A percentile compares a stretch with the other conserved stretches of the same genome.
These are phyloP conservation scores for Lactarius sanguifluus DNA, from an alignment of 768 basidiomycete species.

Conservation along the genomic window DNA sequence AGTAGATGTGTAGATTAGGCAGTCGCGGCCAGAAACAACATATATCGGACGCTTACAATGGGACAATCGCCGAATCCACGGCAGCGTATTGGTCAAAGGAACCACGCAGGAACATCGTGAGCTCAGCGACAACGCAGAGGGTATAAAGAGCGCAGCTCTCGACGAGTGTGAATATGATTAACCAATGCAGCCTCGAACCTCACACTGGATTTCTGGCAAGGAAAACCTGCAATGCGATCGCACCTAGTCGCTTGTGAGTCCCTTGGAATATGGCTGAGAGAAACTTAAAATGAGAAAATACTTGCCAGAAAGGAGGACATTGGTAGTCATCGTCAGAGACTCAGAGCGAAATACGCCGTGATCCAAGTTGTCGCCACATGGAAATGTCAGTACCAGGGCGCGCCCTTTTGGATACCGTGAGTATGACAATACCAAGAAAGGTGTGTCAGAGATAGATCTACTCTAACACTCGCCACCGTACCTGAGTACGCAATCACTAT, in stretches of 20 bases:
- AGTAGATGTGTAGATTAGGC: background rate
- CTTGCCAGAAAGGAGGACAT: conserved; percentile 13
- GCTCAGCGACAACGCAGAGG: background rate
- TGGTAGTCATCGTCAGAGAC: conserved; percentile 6
- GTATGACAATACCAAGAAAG: background rate
- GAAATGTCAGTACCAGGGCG: conserved; percentile 1
- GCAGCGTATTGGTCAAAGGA: background rate
- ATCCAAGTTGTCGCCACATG: conserved; percentile 5
- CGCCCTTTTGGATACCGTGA: background rate
- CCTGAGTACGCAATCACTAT: conserved; percentile 9
- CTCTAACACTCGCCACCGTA: background rate
- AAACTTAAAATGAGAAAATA: background rate
- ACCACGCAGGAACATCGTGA: background rate
- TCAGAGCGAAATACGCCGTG: conserved; percentile 6
- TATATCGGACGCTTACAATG: background rate
- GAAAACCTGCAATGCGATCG: conserved; percentile 9
- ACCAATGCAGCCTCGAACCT: background rate
- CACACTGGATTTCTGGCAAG: background rate
- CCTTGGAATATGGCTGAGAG: background rate
- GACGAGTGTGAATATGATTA: background rate
- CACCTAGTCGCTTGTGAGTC: background rate
- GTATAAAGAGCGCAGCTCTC: conserved; percentile 20
- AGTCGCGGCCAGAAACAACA: background rate
- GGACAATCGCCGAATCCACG: conserved; percentile 7
- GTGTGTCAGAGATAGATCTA: background rate